phyloP scores from a whole-genome alignment of 2,329 filamentous ascomycete species.

The Hypoxylon sp. region DNA sequence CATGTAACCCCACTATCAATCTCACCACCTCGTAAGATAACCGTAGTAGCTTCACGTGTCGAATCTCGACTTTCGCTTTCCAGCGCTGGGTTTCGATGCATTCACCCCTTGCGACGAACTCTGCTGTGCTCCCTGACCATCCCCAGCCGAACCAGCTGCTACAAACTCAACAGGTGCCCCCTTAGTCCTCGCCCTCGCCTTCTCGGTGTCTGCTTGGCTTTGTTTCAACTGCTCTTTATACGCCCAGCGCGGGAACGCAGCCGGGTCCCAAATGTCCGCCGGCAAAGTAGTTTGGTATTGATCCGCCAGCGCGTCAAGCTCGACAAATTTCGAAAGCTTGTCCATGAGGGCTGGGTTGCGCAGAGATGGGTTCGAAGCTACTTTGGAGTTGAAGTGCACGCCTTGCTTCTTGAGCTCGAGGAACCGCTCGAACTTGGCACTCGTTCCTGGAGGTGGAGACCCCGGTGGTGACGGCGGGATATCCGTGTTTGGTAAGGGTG shows the following conservation, averaged over 20 bases:
- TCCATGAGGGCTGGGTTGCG: conserved; percentile 80
- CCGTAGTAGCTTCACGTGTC: conserved; percentile 48
- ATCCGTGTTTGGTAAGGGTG: conserved; percentile 77
- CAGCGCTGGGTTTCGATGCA: conserved; percentile 31
- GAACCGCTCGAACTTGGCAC: conserved; percentile 80
- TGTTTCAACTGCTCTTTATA: conserved; percentile 66
- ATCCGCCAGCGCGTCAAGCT: conserved; percentile 63
- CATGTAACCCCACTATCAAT: not conserved
- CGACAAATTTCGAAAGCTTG: conserved; percentile 79
- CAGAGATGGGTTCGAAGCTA: conserved; percentile 76
- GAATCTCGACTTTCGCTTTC: conserved; percentile 57
- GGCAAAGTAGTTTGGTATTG: conserved; percentile 77
- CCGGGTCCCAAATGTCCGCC: conserved; percentile 71
- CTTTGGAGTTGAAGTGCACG: conserved; percentile 82
- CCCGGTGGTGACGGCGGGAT: conserved; percentile 82
- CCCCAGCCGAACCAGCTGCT: conserved; percentile 44
- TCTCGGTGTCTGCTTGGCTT: conserved; percentile 63
- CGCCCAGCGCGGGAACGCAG: conserved; percentile 68
- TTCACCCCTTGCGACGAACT: conserved; percentile 21
- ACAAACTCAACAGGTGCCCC: conserved; percentile 69
- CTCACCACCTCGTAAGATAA: not conserved
- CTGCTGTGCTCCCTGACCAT: conserved; percentile 46
- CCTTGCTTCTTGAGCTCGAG: conserved; percentile 82
- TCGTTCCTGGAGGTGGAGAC: conserved; percentile 67
- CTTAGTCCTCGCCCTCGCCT: conserved; percentile 61